Conservation (phyloP, 2,329 filamentous ascomycete genomes). For the Ophiognomonia clavigignenti-juglandacearum region DNA sequence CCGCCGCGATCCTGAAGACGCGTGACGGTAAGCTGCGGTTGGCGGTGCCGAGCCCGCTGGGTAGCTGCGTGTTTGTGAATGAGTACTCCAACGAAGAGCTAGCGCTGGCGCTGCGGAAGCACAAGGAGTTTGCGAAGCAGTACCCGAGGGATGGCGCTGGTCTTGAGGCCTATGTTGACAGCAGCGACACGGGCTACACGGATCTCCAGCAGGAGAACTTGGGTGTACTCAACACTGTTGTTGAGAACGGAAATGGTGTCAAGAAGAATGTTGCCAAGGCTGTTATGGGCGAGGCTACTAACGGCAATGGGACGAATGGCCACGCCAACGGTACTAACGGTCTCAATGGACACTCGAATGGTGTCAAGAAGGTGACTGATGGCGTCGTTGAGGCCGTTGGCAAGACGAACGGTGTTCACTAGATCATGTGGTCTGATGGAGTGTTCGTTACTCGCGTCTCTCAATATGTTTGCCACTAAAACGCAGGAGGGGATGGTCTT, state of each 20-base stretch:
- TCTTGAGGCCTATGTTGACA: constrained; percentile 65
- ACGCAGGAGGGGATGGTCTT: too few relatives aligned
- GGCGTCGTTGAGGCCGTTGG: constrained; percentile 1
- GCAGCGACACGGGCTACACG: constrained; percentile 60
- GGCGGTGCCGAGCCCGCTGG: constrained; percentile 64
- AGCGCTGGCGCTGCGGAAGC: constrained; percentile 51
- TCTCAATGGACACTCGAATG: not conserved
- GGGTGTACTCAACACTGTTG: constrained; percentile 36
- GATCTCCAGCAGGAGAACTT: constrained; percentile 31
- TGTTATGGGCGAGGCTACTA: too few relatives aligned
- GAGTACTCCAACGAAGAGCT: constrained; percentile 60
- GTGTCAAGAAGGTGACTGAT: not conserved
- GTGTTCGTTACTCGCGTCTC: not conserved
- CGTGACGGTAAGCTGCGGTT: constrained; percentile 64
- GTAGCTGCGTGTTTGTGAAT: constrained; percentile 64
- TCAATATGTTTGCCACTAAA: too few relatives aligned
- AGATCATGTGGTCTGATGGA: not conserved
- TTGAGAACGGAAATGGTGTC: constrained; percentile 28
- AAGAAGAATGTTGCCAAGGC: constrained; percentile 34
- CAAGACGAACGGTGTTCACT: constrained; percentile 8
- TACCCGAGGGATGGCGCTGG: constrained; percentile 62
- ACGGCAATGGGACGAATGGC: constrained; percentile 14
- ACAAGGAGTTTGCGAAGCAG: constrained; percentile 59
- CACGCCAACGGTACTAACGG: not conserved
- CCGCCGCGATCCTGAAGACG: constrained; percentile 65